Evolutionary conservation across 1,284 basidiomycete genomes (phyloP).

Genomic region (Ceratorhiza oryzae-sativae): DNA sequence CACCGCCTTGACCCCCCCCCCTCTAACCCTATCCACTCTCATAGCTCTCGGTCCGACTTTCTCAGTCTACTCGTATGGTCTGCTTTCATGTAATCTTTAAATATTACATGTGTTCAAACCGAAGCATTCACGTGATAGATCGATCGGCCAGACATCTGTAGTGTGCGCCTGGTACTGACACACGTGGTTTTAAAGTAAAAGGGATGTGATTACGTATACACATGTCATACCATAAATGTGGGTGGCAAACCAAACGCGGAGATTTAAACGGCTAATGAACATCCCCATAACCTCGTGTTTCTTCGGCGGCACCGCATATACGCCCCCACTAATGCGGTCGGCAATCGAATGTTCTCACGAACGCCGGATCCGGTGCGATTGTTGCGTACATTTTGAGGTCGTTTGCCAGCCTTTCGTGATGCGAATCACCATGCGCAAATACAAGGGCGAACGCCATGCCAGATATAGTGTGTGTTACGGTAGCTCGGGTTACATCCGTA

Average conservation of each 20-base stretch:
- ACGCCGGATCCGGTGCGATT: conserved; percentile 11
- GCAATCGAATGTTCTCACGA: conserved; percentile 2
- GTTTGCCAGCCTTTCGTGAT: background rate
- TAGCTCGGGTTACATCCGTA: background rate
- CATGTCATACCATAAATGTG: background rate
- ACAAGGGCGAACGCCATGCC: conserved; percentile 6
- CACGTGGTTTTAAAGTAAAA: too few species aligned
- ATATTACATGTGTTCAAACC: background rate
- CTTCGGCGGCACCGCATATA: background rate
- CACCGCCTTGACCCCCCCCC: too few species aligned
- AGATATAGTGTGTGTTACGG: conserved; percentile 2
- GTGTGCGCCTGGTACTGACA: too few species aligned
- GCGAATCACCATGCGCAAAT: background rate
- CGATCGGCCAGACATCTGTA: too few species aligned
- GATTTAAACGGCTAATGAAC: background rate
- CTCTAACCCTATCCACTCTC: too few species aligned
- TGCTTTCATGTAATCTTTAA: background rate
- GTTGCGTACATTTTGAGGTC: background rate
- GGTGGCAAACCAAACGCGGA: background rate
- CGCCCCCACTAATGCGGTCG: background rate
- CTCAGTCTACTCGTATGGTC: too few species aligned
- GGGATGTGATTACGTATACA: too few species aligned
- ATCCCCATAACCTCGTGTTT: conserved; percentile 10
- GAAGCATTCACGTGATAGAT: background rate
- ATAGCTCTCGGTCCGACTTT: too few species aligned